Conservation (phyloP, 164 flowering plant genomes). For the Houttuynia cordata region DNA sequence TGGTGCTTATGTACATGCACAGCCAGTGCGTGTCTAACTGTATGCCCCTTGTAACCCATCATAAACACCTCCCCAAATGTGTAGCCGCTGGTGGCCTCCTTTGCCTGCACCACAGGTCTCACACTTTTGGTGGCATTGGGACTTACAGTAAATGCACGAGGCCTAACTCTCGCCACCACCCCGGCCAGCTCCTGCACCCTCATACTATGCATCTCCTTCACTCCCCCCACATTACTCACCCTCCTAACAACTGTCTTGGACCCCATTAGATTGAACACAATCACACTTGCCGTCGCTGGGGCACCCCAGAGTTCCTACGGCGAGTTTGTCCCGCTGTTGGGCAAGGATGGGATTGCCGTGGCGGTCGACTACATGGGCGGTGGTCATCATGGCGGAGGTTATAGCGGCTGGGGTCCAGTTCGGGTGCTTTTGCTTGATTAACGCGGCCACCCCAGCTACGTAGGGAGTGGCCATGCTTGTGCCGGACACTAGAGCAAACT, state of each 20-base stretch:
- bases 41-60: slow-evolving; percentile 26
- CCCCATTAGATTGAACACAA: slow-evolving; percentile 39
- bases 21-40: slow-evolving; percentile 36
- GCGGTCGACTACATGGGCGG: slow-evolving; percentile 23
- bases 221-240: slow-evolving; percentile 30
- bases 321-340: slow-evolving; percentile 19
- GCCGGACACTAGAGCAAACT: slow-evolving; percentile 43
- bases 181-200: slow-evolving; percentile 30
- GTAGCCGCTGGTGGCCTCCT: slow-evolving; percentile 28
- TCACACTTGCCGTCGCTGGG: slow-evolving; percentile 25
- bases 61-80: slow-evolving; percentile 42
- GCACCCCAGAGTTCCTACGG: slow-evolving; percentile 30
- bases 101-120: slow-evolving; percentile 22
- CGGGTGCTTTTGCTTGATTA: slow-evolving; percentile 48
- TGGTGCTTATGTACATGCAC: slow-evolving; percentile 27
- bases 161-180: slow-evolving; percentile 25
- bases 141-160: slow-evolving; percentile 20
- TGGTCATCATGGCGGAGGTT: slow-evolving; percentile 50
- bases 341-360: slow-evolving; percentile 32
- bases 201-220: slow-evolving; percentile 27
- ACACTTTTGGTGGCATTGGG: slow-evolving; percentile 20
- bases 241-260: slow-evolving; percentile 29
- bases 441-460: slow-evolving; percentile 47
- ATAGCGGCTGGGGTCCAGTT: slow-evolving; percentile 45
- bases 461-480: slow-evolving; percentile 67